Evolutionary conservation across 495 filamentous ascomycete species (phyloP), one percentile per base, ranked within the genome.

Genomic region (Saxophila tyrrhenica): DNA sequence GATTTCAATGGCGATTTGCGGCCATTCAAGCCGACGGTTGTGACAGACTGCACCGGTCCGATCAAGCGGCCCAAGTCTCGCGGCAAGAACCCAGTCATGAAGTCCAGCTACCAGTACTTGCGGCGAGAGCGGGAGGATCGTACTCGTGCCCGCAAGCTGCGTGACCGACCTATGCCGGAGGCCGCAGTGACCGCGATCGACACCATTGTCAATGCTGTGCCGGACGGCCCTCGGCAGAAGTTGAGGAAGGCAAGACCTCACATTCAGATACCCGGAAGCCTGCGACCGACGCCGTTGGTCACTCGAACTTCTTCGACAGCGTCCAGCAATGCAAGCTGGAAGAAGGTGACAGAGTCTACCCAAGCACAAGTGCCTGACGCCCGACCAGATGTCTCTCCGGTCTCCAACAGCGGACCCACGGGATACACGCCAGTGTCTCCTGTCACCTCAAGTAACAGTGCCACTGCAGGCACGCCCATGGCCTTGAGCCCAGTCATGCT

Each of bases 401-500:
- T 13, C 17, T 52, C 43, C 16, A 39, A 25, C 17, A 51, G 51
- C 10, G 55, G 54, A 24, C 58, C 54, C 41, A 59, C 52, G 2
- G 57, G 54, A 2, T 62, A 63, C 47, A 55, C 62, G 7, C 57
- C 60, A 3, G 22, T 55, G 15, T 62, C 55, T 15, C 50, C 59
- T 3, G 35, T 49, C 16, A 23, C 29, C 9, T 58, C 59, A 13
- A 50, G 25, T 17, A 39, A 21, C 21, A 62, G 46, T 25, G 43
- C 25, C 21, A 62, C 25, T 25, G 43, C 25, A 35, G 49, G 15
- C 8, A 39, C 39, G 5, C 11, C 19, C 22, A 54, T 55, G 38
- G 42, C 58, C 1, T 47, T 62, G 10, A 62, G 58, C n/a, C 63
- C 65, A 2, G 56, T 64, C 22, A 61, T 62, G 57, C 61, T 65